phyloP scores from a whole-genome alignment of 805 yeast genomes.

The Starmera amethionina region DNA sequence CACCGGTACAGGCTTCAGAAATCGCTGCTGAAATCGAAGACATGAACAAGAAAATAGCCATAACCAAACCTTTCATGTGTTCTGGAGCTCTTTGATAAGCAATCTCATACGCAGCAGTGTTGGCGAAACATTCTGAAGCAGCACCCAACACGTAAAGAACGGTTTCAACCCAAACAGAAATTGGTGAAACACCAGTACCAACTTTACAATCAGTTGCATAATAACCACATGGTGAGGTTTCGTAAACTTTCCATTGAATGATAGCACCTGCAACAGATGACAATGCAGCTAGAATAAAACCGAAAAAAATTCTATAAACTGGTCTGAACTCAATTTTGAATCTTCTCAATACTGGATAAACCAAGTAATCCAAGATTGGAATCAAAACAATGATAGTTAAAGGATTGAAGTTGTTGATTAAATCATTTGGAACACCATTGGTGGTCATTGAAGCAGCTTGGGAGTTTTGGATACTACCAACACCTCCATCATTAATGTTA shows the following conservation, averaged over 20 bases:
- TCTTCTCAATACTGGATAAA: conserved; percentile 45
- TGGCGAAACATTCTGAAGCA: conserved; percentile 68
- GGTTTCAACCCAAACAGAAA: conserved; percentile 62
- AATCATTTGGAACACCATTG: conserved; percentile 75
- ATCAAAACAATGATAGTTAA: conserved; percentile 68
- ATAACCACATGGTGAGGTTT: conserved; percentile 66
- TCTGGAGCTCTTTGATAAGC: conserved; percentile 79
- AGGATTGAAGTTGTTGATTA: conserved; percentile 68
- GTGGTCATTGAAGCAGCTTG: conserved; percentile 68
- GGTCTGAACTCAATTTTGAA: conserved; percentile 50
- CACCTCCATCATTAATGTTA: conserved; percentile 66
- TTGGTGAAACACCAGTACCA: conserved; percentile 20
- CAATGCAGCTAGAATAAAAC: conserved; percentile 55
- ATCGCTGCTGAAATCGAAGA: conserved; percentile 72
- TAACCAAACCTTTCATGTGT: conserved; percentile 32
- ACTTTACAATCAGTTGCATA: conserved; percentile 44
- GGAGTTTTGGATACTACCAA: conserved; percentile 28
- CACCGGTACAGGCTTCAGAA: conserved; percentile 63
- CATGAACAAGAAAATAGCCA: conserved; percentile 53
- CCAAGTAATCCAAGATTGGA: conserved; percentile 54
- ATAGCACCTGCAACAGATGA: conserved; percentile 33
- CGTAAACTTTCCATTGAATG: conserved; percentile 59
- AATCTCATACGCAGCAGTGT: conserved; percentile 74
- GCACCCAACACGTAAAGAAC: conserved; percentile 64
- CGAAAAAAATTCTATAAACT: conserved; percentile 59